Evolutionary conservation across 805 yeast species (phyloP), one percentile per base, ranked within the genome.

Genomic region (Nakazawaea molendinolei): DNA sequence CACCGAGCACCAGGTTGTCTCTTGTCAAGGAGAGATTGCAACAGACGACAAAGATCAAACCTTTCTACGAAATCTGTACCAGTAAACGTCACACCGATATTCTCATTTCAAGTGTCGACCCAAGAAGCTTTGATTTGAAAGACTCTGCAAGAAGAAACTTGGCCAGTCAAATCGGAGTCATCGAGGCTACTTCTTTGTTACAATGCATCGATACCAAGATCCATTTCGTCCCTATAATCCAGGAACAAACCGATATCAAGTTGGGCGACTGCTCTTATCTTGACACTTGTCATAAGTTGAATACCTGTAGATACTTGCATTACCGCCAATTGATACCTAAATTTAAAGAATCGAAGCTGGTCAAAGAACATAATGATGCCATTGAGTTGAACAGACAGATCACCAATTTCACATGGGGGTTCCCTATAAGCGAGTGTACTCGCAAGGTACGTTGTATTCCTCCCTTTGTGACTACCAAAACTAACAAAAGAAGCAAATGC

Each of bases 181-280:
- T n/a, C n/a, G n/a, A n/a, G n/a, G n/a, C n/a, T n/a, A n/a, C n/a
- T n/a, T n/a, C n/a, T n/a, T n/a, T n/a, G n/a, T n/a, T n/a, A n/a
- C n/a, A n/a, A 8, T 28, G 23, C 14, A 7, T 21, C 25, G 7
- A 21, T 20, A 30, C 5, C 19, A 27, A 27, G 19, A n/a, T 27
- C 36, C 82, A 75, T 51, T 73, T 64, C 45, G 60, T 74, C n/a
- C 79, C 79, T 9, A 59, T 72, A 21, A 56, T 73, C 21, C 74
- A 71, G 41, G 38, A 54, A 12, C 78, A 74, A 39, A 86, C 96
- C 0, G 97, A 90, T 48, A 37, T 60, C 2, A 59, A 67, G 13
- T 54, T 86, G 6, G 97, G 96, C 1, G 97, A 89, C 56, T 89
- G 97, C 53, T 87, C 96, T 8, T 89, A 89, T 52, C 66, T 89